phyloP scores from a whole-genome alignment of 768 basidiomycete genomes.

The Cubamyces lactineus region DNA sequence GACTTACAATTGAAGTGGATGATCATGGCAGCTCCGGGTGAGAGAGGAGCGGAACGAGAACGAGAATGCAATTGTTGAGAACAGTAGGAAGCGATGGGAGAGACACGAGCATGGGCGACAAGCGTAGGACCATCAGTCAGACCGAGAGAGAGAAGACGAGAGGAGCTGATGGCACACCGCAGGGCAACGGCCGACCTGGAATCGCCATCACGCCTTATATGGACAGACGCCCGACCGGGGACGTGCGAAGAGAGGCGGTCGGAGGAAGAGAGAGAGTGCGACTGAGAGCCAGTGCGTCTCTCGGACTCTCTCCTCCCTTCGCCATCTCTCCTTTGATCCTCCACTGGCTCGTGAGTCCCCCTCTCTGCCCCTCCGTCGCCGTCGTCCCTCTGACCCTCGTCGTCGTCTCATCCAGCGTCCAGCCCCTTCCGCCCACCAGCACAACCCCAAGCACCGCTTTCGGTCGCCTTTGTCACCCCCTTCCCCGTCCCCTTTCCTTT shows the following conservation, averaged over 20 bases:
- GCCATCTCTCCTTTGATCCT: conserved; percentile 26
- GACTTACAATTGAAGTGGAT: too few species aligned
- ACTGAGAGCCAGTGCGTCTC: background rate
- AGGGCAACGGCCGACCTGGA: background rate
- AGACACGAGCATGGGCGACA: background rate
- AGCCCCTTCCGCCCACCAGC: conserved; percentile 18
- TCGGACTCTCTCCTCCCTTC: conserved; percentile 1
- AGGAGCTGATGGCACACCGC: background rate
- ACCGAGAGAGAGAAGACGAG: background rate
- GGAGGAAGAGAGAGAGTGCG: background rate
- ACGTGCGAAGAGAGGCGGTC: background rate
- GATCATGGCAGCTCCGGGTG: background rate
- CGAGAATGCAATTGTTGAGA: too few species aligned
- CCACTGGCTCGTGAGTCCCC: conserved; percentile 20
- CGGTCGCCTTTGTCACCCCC: conserved; percentile 5
- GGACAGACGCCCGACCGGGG: background rate
- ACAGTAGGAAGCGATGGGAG: background rate
- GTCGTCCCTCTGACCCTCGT: background rate
- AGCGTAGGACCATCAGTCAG: background rate
- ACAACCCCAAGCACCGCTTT: conserved; percentile 3
- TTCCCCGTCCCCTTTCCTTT: conserved; percentile 3
- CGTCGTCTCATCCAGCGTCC: conserved; percentile 3
- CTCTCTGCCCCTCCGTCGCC: background rate
- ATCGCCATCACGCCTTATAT: too few species aligned
- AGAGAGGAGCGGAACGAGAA: background rate